A percentile compares a stretch with the other conserved stretches of the same genome.
Conservation (phyloP, 2,329 filamentous ascomycete species). For the Scedosporium aurantiacum region DNA sequence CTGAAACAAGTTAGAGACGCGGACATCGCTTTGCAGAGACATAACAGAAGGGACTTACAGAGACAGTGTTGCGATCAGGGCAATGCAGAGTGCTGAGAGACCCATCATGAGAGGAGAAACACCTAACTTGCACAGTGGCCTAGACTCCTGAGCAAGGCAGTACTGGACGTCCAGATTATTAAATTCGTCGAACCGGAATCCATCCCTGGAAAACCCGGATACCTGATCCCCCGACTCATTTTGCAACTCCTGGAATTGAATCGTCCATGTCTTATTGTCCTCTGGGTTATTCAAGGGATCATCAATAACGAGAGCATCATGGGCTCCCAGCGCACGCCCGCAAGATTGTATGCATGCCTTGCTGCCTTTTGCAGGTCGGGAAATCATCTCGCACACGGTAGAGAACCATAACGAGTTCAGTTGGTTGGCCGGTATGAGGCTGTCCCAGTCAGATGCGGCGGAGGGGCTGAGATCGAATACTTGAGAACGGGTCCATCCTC, state of each 20-base stretch:
- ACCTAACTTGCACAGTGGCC: background rate
- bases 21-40: too few species aligned
- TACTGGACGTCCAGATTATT: conserved; percentile 4
- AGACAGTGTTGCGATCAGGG: background rate
- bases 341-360: conserved; percentile 1
- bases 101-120: conserved; percentile 1
- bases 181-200: conserved; percentile 1
- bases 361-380: background rate
- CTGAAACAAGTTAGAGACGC: background rate
- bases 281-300: background rate
- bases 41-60: background rate
- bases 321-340: background rate
- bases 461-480: conserved; percentile 1
- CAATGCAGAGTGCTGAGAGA: conserved; percentile 1
- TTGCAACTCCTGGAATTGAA: background rate
- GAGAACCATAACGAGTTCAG: conserved; percentile 6
- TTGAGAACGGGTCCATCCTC: background rate
- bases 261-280: background rate
- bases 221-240: background rate
- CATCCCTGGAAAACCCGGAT: background rate
- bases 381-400: background rate
- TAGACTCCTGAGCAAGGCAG: conserved; percentile 3
- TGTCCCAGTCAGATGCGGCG: background rate
- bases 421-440: background rate
- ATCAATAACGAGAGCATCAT: background rate